Conservation (phyloP, 2,329 filamentous ascomycete species). For the Coleophoma cylindrospora region DNA sequence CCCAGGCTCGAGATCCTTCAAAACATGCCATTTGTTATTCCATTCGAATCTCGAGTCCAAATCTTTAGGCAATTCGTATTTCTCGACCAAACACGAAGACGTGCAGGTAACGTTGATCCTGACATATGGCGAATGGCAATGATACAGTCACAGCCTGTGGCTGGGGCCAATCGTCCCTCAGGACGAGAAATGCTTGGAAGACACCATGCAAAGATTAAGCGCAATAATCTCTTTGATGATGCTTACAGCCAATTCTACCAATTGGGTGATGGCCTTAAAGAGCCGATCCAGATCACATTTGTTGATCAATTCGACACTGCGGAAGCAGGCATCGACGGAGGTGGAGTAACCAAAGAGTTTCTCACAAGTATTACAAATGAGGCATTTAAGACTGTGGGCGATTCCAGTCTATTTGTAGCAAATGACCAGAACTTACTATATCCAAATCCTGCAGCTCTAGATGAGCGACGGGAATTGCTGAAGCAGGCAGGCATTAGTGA, state of each 20-base stretch:
- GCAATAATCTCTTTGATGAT: conserved; percentile 78
- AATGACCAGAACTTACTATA: conserved; percentile 86
- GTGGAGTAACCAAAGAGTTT: conserved; percentile 96
- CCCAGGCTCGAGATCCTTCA: conserved; percentile 86
- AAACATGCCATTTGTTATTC: conserved; percentile 96
- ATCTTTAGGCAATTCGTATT: conserved; percentile 93
- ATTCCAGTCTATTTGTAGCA: conserved; percentile 66
- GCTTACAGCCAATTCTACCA: conserved; percentile 79
- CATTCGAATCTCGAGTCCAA: conserved; percentile 83
- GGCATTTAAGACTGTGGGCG: conserved; percentile 62
- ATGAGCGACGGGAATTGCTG: conserved; percentile 59
- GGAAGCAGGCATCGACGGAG: conserved; percentile 94
- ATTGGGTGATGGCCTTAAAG: conserved; percentile 79
- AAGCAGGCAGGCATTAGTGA: conserved; percentile 46
- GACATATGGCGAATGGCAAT: conserved; percentile 69
- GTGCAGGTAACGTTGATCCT: conserved; percentile 68
- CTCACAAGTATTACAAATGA: conserved; percentile 82
- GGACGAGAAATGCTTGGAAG: conserved; percentile 39
- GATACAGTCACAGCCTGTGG: conserved; percentile 30
- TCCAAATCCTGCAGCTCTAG: conserved; percentile 75
- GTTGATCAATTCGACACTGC: conserved; percentile 81
- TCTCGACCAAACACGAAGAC: conserved; percentile 70
- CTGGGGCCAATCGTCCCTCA: conserved; percentile 7
- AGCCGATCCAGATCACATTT: conserved; percentile 95
- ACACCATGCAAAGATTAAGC: conserved; percentile 75